Evolutionary conservation across 192 early-diverging fungal species (phyloP), one percentile per base, ranked within the genome.

Genomic region (Coemansia sp.): DNA sequence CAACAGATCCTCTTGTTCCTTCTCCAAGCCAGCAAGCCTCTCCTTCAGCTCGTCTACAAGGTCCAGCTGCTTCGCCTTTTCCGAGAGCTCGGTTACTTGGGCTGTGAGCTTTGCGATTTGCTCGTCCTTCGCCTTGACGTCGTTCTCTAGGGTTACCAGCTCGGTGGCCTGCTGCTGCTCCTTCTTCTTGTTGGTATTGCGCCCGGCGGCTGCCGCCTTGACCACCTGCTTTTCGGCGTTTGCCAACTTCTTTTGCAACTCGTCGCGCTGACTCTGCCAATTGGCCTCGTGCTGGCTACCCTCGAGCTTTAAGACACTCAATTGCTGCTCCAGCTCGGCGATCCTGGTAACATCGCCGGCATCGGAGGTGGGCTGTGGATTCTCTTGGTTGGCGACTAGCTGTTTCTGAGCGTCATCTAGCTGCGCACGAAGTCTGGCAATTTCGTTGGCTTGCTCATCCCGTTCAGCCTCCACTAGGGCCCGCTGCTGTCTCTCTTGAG

Each of bases 1-100:
- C 41, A 96, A 80, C 63, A 96, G 71, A 71, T 97, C 95, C 63
- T 95, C 95, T 60, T 93, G 92, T 68, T 95, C 93, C 63, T 87
- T 88, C 73, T 89, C 88, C 24, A 78, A 24, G 4, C 62, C 59
- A 0, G 72, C 71, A 3, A 85, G 34, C 64, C 68, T 84, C 71
- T 46, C 91, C 67, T 68, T 87, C 41, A 72, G 66, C 64, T 69
- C 84, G 16, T 68, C 79, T 40, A 73, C 59, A 15, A 51, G 16
- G 20, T 41, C 77, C 15, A 68, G n/a, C 20, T 70, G 36, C 65
- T 73, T 74, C 33, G 52, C 49, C 65, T 68, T 73, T 24, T 71
- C 55, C 24, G 55, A 55, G 16, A 94, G 76, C 77, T 95, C 94
- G 29, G 90, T 89, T 36, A 91, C 86, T 41, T 91, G 88, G 36